phyloP scores from a whole-genome alignment of 164 flowering plant genomes.

The Nymphaea thermarum region DNA sequence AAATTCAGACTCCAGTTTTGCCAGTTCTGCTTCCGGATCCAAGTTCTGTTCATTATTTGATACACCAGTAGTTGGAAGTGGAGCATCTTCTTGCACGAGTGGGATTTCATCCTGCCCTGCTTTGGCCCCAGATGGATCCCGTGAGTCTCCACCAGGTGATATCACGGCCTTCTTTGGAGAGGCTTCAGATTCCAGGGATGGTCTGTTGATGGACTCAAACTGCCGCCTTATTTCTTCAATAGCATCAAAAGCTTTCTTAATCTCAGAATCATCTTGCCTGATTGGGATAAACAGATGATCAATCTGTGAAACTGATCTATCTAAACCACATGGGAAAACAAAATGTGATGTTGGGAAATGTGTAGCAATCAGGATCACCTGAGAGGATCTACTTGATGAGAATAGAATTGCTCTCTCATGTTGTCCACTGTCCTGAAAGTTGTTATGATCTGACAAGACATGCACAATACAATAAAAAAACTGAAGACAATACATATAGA shows the following conservation, averaged over 20 bases:
- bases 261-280: slow-evolving; percentile 67
- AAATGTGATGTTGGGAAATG: not conserved
- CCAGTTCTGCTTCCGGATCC: slow-evolving; percentile 74
- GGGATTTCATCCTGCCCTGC: not conserved
- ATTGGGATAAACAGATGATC: not conserved
- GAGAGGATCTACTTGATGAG: slow-evolving; percentile 35
- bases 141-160: slow-evolving; percentile 17
- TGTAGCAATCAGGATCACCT: slow-evolving; percentile 24
- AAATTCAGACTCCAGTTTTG: slow-evolving; percentile 85
- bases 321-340: not conserved
- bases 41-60: slow-evolving; percentile 20
- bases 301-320: not conserved
- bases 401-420: slow-evolving; percentile 80
- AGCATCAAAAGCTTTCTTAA: slow-evolving; percentile 58
- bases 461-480: not conserved
- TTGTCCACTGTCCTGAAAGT: slow-evolving; percentile 90
- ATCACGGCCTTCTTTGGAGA: slow-evolving; percentile 18
- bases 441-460: slow-evolving; percentile 51
- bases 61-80: not conserved
- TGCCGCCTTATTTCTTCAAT: slow-evolving; percentile 55
- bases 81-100: not conserved
- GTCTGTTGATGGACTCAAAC: slow-evolving; percentile 82
- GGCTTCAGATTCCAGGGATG: slow-evolving; percentile 57
- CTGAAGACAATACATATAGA: not conserved
- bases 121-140: not conserved